Evolutionary conservation across 2,329 filamentous ascomycete genomes (phyloP).

Genomic region (Periconia macrospinosa): DNA sequence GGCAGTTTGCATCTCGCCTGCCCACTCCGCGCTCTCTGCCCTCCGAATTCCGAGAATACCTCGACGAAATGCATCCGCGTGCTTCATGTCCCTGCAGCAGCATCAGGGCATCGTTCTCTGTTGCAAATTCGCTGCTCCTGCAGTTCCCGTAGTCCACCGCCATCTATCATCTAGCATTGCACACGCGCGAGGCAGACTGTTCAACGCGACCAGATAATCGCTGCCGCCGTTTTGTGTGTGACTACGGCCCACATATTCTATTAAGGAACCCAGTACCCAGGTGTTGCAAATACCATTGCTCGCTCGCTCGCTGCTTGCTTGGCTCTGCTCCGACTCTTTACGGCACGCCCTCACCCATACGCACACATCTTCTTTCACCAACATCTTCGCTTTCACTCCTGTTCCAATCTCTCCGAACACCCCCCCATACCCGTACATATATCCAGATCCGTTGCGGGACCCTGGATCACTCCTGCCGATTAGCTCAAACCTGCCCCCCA

Average conservation of each 20-base stretch:
- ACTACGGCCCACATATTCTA: background rate
- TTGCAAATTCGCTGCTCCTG: no score
- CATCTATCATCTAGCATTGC: background rate
- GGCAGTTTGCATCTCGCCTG: background rate
- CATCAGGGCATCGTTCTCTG: background rate
- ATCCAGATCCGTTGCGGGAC: background rate
- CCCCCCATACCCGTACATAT: background rate
- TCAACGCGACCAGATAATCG: background rate
- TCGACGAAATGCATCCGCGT: background rate
- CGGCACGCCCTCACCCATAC: background rate
- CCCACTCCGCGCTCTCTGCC: no score
- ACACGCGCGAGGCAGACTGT: background rate
- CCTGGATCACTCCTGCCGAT: background rate
- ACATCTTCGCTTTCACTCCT: background rate
- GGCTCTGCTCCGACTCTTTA: background rate
- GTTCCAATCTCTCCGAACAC: background rate
- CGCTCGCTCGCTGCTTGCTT: background rate
- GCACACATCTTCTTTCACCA: background rate
- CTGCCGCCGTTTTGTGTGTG: background rate
- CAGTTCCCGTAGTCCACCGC: no score
- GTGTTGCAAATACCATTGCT: no score
- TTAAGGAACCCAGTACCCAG: background rate
- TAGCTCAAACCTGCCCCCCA: slow-evolving; percentile 7
- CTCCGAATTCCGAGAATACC: background rate
- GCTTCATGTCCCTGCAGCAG: background rate